These are phyloP conservation scores for Monosporascus sp. DNA, from an alignment of 2,329 filamentous ascomycete species.

Conservation along the genomic window DNA sequence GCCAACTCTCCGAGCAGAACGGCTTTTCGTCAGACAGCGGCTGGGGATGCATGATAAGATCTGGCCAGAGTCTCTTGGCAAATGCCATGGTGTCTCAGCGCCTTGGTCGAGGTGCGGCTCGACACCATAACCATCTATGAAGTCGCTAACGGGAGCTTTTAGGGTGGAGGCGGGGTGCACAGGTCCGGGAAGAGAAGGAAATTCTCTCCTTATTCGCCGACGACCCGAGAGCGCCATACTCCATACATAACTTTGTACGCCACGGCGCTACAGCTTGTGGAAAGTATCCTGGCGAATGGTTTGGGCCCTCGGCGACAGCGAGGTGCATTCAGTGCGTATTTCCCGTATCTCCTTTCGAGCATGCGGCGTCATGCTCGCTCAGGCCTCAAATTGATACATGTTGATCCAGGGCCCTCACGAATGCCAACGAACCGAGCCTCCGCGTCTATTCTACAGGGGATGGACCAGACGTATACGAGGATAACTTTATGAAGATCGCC, in stretches of 20 bases:
- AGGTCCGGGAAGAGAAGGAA: slow-evolving; percentile 56
- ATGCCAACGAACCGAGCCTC: slow-evolving; percentile 58
- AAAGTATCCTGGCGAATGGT: slow-evolving; percentile 97
- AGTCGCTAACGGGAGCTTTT: slow-evolving; percentile 12
- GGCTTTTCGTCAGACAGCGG: slow-evolving; percentile 92
- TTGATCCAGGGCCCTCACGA: slow-evolving; percentile 62
- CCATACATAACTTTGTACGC: slow-evolving; percentile 88
- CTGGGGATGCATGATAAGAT: slow-evolving; percentile 98
- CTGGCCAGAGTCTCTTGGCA: slow-evolving; percentile 86
- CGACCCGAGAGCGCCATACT: slow-evolving; percentile 79
- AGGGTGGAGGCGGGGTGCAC: slow-evolving; percentile 70
- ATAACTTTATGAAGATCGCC: slow-evolving; percentile 75
- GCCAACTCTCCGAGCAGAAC: slow-evolving; percentile 67
- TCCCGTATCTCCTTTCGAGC: not conserved
- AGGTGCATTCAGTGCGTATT: slow-evolving; percentile 79
- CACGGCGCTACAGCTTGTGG: slow-evolving; percentile 84
- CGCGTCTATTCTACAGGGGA: slow-evolving; percentile 87
- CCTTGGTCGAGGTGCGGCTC: slow-evolving; percentile 67
- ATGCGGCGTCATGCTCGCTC: not conserved
- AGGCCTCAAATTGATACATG: not conserved
- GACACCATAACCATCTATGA: not conserved
- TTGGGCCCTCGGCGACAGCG: slow-evolving; percentile 93
- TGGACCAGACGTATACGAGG: slow-evolving; percentile 87
- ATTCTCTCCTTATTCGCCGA: slow-evolving; percentile 84
- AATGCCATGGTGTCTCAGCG: slow-evolving; percentile 71